Evolutionary conservation across 768 basidiomycete species (phyloP).

Genomic region (Suillus fuscotomentosus): DNA sequence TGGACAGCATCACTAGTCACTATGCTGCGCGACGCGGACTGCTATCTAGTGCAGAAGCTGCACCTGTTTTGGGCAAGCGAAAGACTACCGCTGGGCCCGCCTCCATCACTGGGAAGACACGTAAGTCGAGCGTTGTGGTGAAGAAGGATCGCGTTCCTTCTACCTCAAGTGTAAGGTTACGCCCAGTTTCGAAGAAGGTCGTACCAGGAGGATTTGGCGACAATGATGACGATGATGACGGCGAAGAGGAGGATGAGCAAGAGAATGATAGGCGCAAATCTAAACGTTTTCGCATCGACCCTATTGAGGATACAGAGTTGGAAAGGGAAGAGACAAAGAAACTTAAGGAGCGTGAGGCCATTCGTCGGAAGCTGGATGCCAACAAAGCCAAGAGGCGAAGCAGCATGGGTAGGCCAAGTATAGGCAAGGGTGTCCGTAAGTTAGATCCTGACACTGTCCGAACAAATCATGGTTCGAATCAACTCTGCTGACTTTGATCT

Average conservation of each 20-base stretch:
- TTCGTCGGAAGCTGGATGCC: constrained; percentile 62
- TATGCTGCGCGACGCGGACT: constrained; percentile 43
- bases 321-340: constrained; percentile 33
- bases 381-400: constrained; percentile 70
- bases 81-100: constrained; percentile 24
- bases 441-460: constrained; percentile 33
- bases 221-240: constrained; percentile 47
- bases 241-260: constrained; percentile 20
- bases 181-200: constrained; percentile 20
- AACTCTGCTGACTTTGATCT: constrained; percentile 19
- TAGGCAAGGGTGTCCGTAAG: constrained; percentile 38
- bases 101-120: constrained; percentile 34
- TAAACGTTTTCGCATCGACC: constrained; percentile 43
- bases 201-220: constrained; percentile 61
- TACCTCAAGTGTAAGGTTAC: not conserved
- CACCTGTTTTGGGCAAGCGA: constrained; percentile 32
- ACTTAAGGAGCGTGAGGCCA: constrained; percentile 52
- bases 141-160: constrained; percentile 18
- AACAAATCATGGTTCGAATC: not conserved
- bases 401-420: constrained; percentile 51
- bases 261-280: constrained; percentile 37
- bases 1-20: constrained; percentile 69
- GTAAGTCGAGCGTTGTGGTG: constrained; percentile 51
- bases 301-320: constrained; percentile 30
- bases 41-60: constrained; percentile 18